These are phyloP conservation scores for Lumnitzera littorea DNA, from an alignment of 345 rosid species.

Conservation along the genomic window DNA sequence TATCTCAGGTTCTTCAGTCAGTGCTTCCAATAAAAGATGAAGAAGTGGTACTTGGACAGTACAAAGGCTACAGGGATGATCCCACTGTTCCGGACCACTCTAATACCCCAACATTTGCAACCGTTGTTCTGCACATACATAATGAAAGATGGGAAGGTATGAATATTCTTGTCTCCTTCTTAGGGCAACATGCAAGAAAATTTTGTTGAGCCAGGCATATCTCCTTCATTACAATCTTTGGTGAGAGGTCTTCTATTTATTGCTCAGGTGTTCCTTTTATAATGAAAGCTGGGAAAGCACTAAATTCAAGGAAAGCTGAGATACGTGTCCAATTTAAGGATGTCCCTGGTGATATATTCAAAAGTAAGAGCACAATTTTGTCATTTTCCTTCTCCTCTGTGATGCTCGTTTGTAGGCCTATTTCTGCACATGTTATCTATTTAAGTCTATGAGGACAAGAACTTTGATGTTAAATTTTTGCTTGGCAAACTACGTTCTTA, in stretches of 20 bases:
- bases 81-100: slow-evolving; percentile 92
- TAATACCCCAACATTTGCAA: slow-evolving; percentile 94
- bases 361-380: slow-evolving; percentile 34
- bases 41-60: slow-evolving; percentile 95
- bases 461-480: too few species aligned
- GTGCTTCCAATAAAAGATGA: slow-evolving; percentile 86
- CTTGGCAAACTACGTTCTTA: too few species aligned
- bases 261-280: slow-evolving; percentile 87
- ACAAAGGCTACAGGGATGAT: slow-evolving; percentile 84
- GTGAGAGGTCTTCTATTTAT: slow-evolving; percentile 4
- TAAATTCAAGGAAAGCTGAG: slow-evolving; percentile 96
- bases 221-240: neutral
- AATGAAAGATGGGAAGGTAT: slow-evolving; percentile 99
- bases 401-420: neutral
- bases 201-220: neutral
- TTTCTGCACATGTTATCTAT: neutral
- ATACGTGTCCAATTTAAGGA: slow-evolving; percentile 98
- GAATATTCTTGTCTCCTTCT: neutral
- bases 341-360: slow-evolving; percentile 96
- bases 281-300: slow-evolving; percentile 95
- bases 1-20: slow-evolving; percentile 79
- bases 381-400: neutral
- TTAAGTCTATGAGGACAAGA: too few species aligned
- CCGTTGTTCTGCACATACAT: slow-evolving; percentile 69
- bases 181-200: slow-evolving; percentile 4